phyloP scores from a whole-genome alignment of 2,329 filamentous ascomycete genomes.

The Colletotrichum orchidophilum region DNA sequence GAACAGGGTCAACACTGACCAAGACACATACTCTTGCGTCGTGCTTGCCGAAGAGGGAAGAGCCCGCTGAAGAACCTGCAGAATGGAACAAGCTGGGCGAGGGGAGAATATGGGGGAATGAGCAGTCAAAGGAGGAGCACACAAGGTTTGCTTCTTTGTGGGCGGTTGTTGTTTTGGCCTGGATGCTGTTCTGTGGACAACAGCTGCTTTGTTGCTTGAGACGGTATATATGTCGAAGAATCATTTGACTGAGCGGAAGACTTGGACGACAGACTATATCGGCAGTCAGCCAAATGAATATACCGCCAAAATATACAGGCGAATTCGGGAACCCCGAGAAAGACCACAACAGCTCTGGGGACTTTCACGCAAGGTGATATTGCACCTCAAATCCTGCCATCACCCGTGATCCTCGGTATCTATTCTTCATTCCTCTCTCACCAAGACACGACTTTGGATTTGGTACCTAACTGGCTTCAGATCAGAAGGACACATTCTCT shows the following conservation, averaged over 20 bases:
- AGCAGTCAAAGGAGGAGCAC: not conserved
- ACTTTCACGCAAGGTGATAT: not conserved
- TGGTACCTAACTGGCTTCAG: not conserved
- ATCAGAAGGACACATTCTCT: not conserved
- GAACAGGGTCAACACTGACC: not conserved
- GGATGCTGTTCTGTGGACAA: not conserved
- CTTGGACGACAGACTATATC: not conserved
- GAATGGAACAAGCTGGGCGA: not conserved
- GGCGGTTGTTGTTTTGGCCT: not conserved
- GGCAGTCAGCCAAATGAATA: not conserved
- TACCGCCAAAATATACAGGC: not conserved
- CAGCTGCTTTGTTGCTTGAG: not conserved
- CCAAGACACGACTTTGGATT: not conserved
- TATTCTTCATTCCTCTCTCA: not conserved
- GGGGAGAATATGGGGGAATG: not conserved
- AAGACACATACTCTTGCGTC: not conserved
- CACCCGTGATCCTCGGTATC: not conserved
- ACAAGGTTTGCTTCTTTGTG: not conserved
- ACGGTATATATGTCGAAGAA: not conserved
- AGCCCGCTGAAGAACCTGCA: not conserved
- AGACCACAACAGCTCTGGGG: not conserved
- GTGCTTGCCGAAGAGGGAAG: not conserved
- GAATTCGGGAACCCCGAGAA: not conserved
- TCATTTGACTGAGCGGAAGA: not conserved
- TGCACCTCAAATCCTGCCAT: not conserved